Conservation (phyloP, 768 basidiomycete species). For the Naganishia vaughanmartiniae region DNA sequence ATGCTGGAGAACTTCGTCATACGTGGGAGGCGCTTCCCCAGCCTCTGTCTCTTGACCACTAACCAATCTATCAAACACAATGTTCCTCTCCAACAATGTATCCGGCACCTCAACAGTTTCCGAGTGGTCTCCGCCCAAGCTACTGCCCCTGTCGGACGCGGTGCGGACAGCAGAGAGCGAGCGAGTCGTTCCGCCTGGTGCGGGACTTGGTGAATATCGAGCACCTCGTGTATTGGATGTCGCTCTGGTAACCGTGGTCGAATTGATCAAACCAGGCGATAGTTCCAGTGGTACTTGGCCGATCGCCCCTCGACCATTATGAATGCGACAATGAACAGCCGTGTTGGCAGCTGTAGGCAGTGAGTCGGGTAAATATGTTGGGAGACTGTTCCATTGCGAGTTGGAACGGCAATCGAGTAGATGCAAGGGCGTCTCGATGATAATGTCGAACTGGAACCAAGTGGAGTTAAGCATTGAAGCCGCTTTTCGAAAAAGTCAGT, state of each 20-base stretch:
- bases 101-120: slow-evolving; percentile 35
- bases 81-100: slow-evolving; percentile 51
- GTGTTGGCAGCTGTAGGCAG: slow-evolving; percentile 28
- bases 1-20: slow-evolving; percentile 53
- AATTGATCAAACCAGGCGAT: slow-evolving; percentile 12
- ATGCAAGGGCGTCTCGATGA: slow-evolving; percentile 66
- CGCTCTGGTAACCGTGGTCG: slow-evolving; percentile 16
- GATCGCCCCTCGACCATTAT: slow-evolving; percentile 39
- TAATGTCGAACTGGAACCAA: slow-evolving; percentile 41
- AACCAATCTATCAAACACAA: slow-evolving; percentile 73
- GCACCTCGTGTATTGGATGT: slow-evolving; percentile 2
- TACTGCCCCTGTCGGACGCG: slow-evolving; percentile 7
- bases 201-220: slow-evolving; percentile 23
- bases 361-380: slow-evolving; percentile 61
- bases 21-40: slow-evolving; percentile 83
- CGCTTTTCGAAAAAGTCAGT: not conserved
- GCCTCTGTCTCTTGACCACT: slow-evolving; percentile 75
- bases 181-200: not conserved
- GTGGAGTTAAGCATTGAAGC: not conserved
- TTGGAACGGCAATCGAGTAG: slow-evolving; percentile 85
- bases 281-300: slow-evolving; percentile 17
- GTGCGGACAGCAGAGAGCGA: slow-evolving; percentile 22
- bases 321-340: slow-evolving; percentile 35
- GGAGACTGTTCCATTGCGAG: slow-evolving; percentile 73
- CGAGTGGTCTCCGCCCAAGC: slow-evolving; percentile 16